Evolutionary conservation across 1,284 basidiomycete genomes (phyloP), one percentile per base, ranked within the genome.

Genomic region (Pholiota adiposa): DNA sequence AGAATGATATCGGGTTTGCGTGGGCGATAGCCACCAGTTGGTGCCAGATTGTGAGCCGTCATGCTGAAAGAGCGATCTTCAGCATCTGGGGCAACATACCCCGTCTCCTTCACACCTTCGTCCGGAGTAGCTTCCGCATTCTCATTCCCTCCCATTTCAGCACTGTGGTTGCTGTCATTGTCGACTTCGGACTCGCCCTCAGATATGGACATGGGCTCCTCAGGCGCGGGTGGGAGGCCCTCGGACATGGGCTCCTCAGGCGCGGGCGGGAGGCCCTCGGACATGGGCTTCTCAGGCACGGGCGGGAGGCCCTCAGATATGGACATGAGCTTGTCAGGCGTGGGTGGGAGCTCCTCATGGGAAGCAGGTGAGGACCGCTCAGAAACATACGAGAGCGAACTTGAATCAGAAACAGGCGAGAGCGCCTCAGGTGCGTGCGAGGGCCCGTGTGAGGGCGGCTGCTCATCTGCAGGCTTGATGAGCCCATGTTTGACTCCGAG

Each of bases 1-100:
- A 61, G 51, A n/a, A 53, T 48, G 21, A 61, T 54, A 33, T 61
- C 16, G 14, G 60, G 60, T 48, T 61, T 61, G 54, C 56, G 46
- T 25, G 46, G 34, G 43, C 18, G 34, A n/a, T 55, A 53, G 36
- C 50, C 59, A 33, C 59, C 55, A 19, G 4, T 57, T 38, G 59
- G 59, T 48, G 40, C 44, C 27, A 38, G 27, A 44, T 2, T 40
- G 46, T 59, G 51, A 14, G 58, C 49, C 41, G 49, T 44, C 52
- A n/a, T 59, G 44, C 58, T 59, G 52, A 50, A 59, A 18, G 58
- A 59, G 41, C 52, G 44, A 14, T 59, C 58, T 59, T 54, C 31
- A 54, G 27, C 23, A 36, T 33, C 43, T 54, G 8, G 2, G 12
- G 50, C 44, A 54, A 59, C 11, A 5, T 50, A 59, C n/a, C 34